These are phyloP conservation scores for Dissophora globulifera DNA, from an alignment of 192 early-diverging fungal genomes.

Conservation along the genomic window DNA sequence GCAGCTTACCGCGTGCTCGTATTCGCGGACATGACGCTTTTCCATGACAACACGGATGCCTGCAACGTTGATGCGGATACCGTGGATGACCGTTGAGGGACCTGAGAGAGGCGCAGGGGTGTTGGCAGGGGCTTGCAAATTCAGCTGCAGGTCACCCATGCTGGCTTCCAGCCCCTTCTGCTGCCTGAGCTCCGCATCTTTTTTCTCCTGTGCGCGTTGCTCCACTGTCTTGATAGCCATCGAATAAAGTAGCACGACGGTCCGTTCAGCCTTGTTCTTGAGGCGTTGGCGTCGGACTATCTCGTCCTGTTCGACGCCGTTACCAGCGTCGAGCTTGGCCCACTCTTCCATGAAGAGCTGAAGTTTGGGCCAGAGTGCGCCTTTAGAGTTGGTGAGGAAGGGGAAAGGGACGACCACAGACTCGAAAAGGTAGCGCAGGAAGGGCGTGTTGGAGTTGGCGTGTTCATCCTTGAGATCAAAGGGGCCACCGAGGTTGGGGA, in stretches of 20 bases:
- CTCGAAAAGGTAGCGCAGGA: conserved; percentile 58
- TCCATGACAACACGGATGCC: conserved; percentile 51
- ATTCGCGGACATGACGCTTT: conserved; percentile 56
- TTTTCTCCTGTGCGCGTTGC: conserved; percentile 37
- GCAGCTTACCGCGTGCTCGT: conserved; percentile 51
- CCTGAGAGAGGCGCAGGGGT: not conserved
- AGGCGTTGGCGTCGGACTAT: conserved; percentile 27
- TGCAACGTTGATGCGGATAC: conserved; percentile 58
- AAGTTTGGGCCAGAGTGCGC: conserved; percentile 60
- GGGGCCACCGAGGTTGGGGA: conserved; percentile 37
- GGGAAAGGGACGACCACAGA: conserved; percentile 61
- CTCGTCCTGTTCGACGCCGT: conserved; percentile 41
- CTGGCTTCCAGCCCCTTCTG: conserved; percentile 10
- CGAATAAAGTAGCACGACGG: conserved; percentile 38
- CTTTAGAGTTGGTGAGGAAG: conserved; percentile 53
- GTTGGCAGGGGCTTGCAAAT: not conserved
- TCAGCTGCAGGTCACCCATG: conserved; percentile 2
- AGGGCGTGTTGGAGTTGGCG: conserved; percentile 43
- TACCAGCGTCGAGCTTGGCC: conserved; percentile 49
- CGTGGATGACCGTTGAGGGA: conserved; percentile 36
- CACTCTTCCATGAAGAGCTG: conserved; percentile 61
- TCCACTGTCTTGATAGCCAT: conserved; percentile 45
- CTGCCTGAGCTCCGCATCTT: not conserved
- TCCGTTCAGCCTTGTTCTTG: conserved; percentile 35
- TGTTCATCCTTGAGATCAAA: conserved; percentile 34